Evolutionary conservation across 768 basidiomycete species (phyloP), one percentile per base, ranked within the genome.

Genomic region (Rickenella mellea): DNA sequence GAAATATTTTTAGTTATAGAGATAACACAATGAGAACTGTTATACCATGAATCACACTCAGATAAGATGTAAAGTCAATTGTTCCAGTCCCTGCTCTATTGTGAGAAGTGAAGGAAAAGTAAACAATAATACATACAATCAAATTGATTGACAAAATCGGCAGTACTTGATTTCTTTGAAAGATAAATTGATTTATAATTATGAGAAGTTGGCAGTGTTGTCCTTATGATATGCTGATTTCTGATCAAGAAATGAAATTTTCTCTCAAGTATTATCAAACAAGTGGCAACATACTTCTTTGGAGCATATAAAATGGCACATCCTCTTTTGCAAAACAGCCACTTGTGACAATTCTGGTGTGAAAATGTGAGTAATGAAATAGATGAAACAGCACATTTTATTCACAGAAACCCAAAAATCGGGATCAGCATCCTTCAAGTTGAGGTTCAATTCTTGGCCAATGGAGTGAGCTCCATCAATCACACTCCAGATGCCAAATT

Each of bases 381-480:
- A n/a, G 32, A 6, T 15, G 5, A 27, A 24, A 20, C 41, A 27
- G 22, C 29, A 30, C 5, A 20, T 14, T 20, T 7, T 19, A 32
- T 74, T 19, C 46, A 86, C 84, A 26, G 84, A 80, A 19, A 81
- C 63, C 78, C 79, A 88, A 53, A 89, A 87, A 59, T 91, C 88
- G 9, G 83, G 83, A 39, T 68, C 62, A 0, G 60, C 60, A 32
- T 65, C 62, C 3, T 63, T 64, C 14, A 89, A 56, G 51, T 86
- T 69, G 43, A 86, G 67, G 41, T 73, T 59, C 5, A 70, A 51
- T 51, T 85, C 76, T 51, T 84, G 83, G 1, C 87, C 87, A 29
- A 90, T 72, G 3, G 76, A 73, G 52, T 90, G 87, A 5, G 87
- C 87, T 1, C 73, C 89, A 51, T 92, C 89, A 11, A 92, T 59